Base-by-base conservation (phyloP, 257 asterid species). In the Gentiana straminea region DNA sequence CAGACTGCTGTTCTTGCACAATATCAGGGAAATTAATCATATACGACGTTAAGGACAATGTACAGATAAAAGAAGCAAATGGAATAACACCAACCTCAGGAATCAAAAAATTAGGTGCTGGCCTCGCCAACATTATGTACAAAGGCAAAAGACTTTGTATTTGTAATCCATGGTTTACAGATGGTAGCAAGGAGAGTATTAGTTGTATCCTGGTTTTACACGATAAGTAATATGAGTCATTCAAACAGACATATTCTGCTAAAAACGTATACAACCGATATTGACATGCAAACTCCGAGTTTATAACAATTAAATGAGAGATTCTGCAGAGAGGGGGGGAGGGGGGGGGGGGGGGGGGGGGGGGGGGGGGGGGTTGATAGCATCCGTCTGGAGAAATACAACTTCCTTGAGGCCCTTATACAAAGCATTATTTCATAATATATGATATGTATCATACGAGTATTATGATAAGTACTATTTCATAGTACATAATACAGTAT, bases 41-140 rank as follows among this genome's bases (percentile, higher is more conserved):
- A 59, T 9, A 45, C 49, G 41, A 51, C 50, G 45, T 61, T 37
- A 58, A 74, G 49, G 59, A 37, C 41, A 59, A 63, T 9, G 34
- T 1, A 64, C 55, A 52, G 47, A n/a, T 67, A 64, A 68, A 53
- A 63, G 45, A 35, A 54, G 60, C 35, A 64, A 60, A 46, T 11
- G 61, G 72, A 69, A 37, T 55, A 67, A 66, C 52, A 66, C 68
- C 67, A 72, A 84, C 97, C 96, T 86, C 91, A 53, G 67, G 74
- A 65, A 56, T 75, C 37, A 80, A 78, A 63, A 76, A 77, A 60
- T 76, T 73, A 60, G 86, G 68, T 64, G 77, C 80, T 38, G 76
- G 92, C 63, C 89, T 84, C 48, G 94, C 99, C 75, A 92, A 64
- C 70, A 86, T 59, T 81, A 92, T 80, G 77, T 77, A 77, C 83